Base-by-base conservation (phyloP, 768 basidiomycete species). In the Phanerodontia chrysosporium region DNA sequence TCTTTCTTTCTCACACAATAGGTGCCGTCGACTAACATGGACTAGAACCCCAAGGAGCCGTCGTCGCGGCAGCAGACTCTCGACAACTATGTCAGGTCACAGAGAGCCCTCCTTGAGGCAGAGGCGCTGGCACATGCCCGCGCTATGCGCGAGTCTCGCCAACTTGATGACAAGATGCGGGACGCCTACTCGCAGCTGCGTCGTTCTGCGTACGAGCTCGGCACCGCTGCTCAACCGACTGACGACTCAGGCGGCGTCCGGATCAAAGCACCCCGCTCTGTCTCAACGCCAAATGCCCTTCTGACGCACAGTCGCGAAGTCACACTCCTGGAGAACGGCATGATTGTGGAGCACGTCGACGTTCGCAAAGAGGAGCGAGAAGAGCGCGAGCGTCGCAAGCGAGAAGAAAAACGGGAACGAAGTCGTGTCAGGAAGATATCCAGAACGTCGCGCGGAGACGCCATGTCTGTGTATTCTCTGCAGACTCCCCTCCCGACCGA, bases 41-140 rank as follows among this genome's bases (percentile, higher is more conserved):
- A 42, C 29, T 58, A 98, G 96, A 98, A 93, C 69, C 93, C 92
- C 13, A 86, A 90, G 51, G 94, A 97, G 64, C 92, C 95, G 13
- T 79, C 88, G 3, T 87, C 94, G 35, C 85, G 90, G 36, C 89
- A 90, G 66, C 87, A 90, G 65, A 91, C 91, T 2, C 75, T 99
- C 6, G 83, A 87, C 58, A 76, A 76, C 2, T 99, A 95, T 71
- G 84, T 98, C 71, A 86, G 85, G 65, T 77, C 89, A 1, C 96
- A 98, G 66, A 80, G 85, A 59, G 79, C 82, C 12, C 75, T 96
- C 42, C 81, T 97, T 36, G 87, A 92, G 67, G 90, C 90, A 5
- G 94, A 96, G 64, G 83, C 86, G 2, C 72, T 86, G 51, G 92
- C 93, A 2, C 89, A 85, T 69, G 83, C 86, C 21, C 85, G 84